phyloP scores from a whole-genome alignment of 164 flowering plant genomes.

The grape (Vitis vinifera) region DNA sequence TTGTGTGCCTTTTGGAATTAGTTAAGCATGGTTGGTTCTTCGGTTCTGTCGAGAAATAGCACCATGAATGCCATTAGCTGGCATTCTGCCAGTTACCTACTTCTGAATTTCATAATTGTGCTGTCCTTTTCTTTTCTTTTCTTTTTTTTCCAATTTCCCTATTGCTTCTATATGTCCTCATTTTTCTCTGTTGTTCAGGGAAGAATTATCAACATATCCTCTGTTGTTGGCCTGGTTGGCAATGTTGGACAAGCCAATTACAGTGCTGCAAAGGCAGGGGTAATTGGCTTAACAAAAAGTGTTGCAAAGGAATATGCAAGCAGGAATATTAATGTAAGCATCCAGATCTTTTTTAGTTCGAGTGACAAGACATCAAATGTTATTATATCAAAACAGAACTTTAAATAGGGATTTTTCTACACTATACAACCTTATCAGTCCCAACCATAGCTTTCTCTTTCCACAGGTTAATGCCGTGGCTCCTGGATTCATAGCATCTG shows the following conservation, averaged over 20 bases:
- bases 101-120: no score
- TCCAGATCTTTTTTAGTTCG: constrained; percentile 3
- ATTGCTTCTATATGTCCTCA: no score
- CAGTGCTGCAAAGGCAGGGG: constrained; percentile 99
- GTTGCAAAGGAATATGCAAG: constrained; percentile 93
- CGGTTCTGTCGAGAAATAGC: no score
- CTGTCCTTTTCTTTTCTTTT: no score
- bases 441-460: background rate
- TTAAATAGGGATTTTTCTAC: no score
- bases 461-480: constrained; percentile 91
- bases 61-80: no score
- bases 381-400: background rate
- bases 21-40: no score
- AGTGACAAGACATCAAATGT: background rate
- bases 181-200: constrained; percentile 48
- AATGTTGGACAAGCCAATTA: constrained; percentile 95
- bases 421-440: background rate
- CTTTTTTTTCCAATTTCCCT: constrained; percentile 3
- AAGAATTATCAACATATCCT: constrained; percentile 83
- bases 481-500: constrained; percentile 98
- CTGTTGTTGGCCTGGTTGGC: constrained; percentile 94
- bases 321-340: constrained; percentile 79
- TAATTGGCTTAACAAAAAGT: constrained; percentile 86
- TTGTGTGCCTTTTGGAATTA: no score
- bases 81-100: no score